These are phyloP conservation scores for Suillus clintonianus DNA, from an alignment of 768 basidiomycete species.

Conservation along the genomic window DNA sequence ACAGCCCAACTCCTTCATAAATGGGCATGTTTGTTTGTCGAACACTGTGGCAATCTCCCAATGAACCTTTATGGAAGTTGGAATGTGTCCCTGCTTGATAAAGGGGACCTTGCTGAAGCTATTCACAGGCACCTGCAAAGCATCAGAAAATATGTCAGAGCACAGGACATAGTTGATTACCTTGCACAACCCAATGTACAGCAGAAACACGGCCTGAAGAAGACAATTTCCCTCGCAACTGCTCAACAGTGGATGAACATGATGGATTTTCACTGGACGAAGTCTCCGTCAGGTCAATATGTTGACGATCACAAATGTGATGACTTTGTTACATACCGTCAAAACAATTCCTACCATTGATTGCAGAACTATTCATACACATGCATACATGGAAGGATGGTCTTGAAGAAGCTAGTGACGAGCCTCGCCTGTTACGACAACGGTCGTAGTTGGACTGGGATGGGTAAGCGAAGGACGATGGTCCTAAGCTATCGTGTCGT, in stretches of 20 bases:
- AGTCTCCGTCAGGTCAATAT: constrained; percentile 25
- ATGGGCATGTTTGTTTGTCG: neutral
- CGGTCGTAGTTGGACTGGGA: too few relatives aligned
- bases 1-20: neutral
- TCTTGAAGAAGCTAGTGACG: neutral
- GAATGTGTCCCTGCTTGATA: neutral
- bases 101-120: neutral
- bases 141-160: constrained; percentile 23
- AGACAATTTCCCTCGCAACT: constrained; percentile 18
- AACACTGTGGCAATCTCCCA: neutral
- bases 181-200: constrained; percentile 12
- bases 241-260: constrained; percentile 25
- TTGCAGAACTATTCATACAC: constrained; percentile 1
- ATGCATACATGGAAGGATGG: constrained; percentile 1
- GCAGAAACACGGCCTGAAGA: constrained; percentile 10
- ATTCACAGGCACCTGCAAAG: neutral
- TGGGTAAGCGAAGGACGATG: too few relatives aligned
- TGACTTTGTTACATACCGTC: constrained; percentile 31
- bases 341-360: constrained; percentile 22
- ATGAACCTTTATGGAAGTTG: neutral
- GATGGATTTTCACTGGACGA: constrained; percentile 23
- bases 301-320: constrained; percentile 33
- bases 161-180: constrained; percentile 23
- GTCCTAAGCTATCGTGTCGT: too few relatives aligned
- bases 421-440: too few relatives aligned